Evolutionary conservation across 2,329 filamentous ascomycete genomes (phyloP).

Genomic region (Thelonectria olida): DNA sequence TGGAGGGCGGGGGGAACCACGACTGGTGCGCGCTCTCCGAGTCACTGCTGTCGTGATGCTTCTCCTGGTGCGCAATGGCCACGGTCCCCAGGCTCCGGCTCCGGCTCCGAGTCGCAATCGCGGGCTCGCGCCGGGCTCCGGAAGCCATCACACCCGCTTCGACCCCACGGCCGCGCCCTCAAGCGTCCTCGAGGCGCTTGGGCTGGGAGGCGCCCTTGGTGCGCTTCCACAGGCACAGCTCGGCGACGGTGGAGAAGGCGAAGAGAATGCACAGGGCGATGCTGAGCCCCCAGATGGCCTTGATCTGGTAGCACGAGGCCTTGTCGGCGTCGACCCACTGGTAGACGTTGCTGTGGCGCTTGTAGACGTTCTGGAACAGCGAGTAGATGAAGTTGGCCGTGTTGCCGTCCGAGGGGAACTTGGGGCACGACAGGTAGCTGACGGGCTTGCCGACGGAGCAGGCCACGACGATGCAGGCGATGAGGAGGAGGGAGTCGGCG

Average conservation of each 20-base stretch:
- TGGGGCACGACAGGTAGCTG: constrained; percentile 77
- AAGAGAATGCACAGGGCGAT: constrained; percentile 82
- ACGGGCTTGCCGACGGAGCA: constrained; percentile 83
- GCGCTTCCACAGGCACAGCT: constrained; percentile 70
- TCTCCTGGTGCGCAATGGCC: constrained; percentile 45
- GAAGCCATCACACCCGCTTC: constrained; percentile 28
- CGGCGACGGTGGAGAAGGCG: constrained; percentile 67
- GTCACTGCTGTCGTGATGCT: constrained; percentile 45
- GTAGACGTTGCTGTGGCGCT: constrained; percentile 45
- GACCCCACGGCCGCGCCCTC: constrained; percentile 58
- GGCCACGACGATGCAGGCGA: constrained; percentile 81
- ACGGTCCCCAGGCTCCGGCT: constrained; percentile 49
- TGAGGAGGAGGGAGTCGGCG: constrained; percentile 74
- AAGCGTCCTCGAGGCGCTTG: constrained; percentile 58
- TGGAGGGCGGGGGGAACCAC: constrained; percentile 48
- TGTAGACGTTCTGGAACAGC: constrained; percentile 52
- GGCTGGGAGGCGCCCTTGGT: constrained; percentile 53
- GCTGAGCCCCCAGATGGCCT: constrained; percentile 86
- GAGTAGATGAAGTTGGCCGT: constrained; percentile 56
- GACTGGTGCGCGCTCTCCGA: constrained; percentile 40
- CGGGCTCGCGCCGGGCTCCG: background rate
- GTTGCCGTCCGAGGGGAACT: constrained; percentile 53
- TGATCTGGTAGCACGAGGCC: constrained; percentile 82
- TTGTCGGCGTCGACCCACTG: constrained; percentile 62
- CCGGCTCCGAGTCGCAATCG: constrained; percentile 23